Base-by-base conservation (phyloP, 1,139 yeast species). In the Hansenula lynferdii region DNA sequence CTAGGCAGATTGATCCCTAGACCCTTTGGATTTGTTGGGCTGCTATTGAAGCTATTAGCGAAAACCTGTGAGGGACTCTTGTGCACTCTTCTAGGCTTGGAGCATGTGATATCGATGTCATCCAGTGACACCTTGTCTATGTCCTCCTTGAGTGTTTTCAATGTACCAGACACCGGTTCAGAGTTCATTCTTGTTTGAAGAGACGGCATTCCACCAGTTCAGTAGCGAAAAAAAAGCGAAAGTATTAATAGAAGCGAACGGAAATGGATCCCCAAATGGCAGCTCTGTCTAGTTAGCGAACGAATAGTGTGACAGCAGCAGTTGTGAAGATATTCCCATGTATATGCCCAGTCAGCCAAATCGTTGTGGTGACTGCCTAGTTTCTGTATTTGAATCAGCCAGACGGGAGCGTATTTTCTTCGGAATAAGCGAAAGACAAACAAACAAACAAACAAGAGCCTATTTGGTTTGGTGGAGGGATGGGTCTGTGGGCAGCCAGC, bases 41-140 rank as follows among this genome's bases (percentile, higher is more conserved):
- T n/a, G n/a, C 8, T 12, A 23, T 23, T n/a, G 26, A 21, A 31
- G 18, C 11, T 33, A 16, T 34, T 34, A 7, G 17, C 35, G 31
- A 36, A 36, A 6, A 28, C 23, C 11, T 36, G 39, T 1, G 31
- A 26, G 17, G 30, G 36, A 18, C 34, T 38, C 33, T 42, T 45
- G 14, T 16, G 18, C 8, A 32, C 10, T 32, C 26, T 30, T 31
- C 29, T 11, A 36, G 31, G 21, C 35, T 17, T 34, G 25, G 28
- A 27, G 7, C 34, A 17, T 28, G 38, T 40, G 15, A 38, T 41
- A 3, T 45, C 47, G 12, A 39, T 35, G 19, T 45, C 48, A 19
- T 42, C 40, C 5, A 51, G 36, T 2, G 54, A 42, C 7, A 50
- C 46, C 16, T 41, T 42, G 34, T 51, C 54, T 36, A 51, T 10